Base-by-base conservation (phyloP, 169 alveolate genomes). In the Plasmodium gonderi region DNA sequence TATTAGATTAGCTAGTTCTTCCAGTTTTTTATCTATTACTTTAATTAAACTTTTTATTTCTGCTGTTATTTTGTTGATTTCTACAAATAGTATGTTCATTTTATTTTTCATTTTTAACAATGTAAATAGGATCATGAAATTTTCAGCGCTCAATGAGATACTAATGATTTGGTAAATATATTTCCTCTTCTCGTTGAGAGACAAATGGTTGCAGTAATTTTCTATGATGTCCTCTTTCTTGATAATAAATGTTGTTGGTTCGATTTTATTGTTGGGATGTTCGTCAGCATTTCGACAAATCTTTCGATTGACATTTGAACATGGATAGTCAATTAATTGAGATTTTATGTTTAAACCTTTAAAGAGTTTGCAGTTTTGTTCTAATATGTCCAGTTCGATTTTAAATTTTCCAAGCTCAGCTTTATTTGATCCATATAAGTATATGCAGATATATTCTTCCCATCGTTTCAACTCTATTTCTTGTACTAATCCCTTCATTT, bases 61-160 rank as follows among this genome's bases (percentile, higher is more conserved):
- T 40, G 23, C 23, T 36, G 47, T 87, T 20, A 87, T 74, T 33
- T 60, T 38, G 47, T 74, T 87, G n/a, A 87, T 75, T 75, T 87
- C 89, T 6, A 36, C 68, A 42, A 75, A 26, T 45, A 74, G 68
- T 26, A 23, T 49, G 45, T 87, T 23, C 40, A 75, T 74, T 74
- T 75, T 87, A 42, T 54, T 49, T 75, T 87, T 87, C 31, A 87
- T 75, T 60, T 60, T 87, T 51, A 87, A 11, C 45, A 75, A 47
- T 38, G 93, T 75, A 87, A 87, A 87, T 33, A 87, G 38, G 49
- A 49, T 20, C 38, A 65, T 54, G 49, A 87, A 87, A 40, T 87
- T 87, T 36, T 49, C 76, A 8, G 68, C 49, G 23, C 47, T 87
- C 7, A 87, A 67, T 3, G 49, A 82, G 29, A 17, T 45, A 14